Evolutionary conservation across 805 yeast genomes (phyloP).

Genomic region (Geotrichum ghanense): DNA sequence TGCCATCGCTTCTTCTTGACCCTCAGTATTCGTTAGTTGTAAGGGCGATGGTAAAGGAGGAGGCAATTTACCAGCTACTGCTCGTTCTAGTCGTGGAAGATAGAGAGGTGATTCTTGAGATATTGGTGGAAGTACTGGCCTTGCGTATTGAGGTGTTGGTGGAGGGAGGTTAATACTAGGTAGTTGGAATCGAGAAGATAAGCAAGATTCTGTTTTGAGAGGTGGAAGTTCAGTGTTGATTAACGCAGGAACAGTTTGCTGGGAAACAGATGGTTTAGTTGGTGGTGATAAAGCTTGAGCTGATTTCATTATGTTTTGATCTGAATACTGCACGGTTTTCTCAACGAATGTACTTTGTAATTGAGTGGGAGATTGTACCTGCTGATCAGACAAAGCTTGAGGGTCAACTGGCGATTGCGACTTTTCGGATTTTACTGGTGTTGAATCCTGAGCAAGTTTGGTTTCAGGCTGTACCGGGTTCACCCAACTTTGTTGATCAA

Average conservation of each 20-base stretch:
- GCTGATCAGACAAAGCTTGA: no score
- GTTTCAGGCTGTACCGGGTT: not conserved
- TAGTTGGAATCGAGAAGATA: not conserved
- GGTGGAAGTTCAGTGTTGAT: not conserved
- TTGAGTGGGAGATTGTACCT: no score
- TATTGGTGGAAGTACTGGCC: not conserved
- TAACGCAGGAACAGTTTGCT: not conserved
- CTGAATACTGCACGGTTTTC: no score
- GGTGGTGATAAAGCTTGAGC: not conserved
- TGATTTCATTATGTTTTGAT: no score
- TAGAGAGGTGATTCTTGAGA: not conserved
- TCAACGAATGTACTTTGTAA: no score
- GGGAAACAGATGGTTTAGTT: not conserved
- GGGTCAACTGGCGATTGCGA: no score
- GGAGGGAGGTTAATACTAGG: not conserved
- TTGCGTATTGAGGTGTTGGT: not conserved
- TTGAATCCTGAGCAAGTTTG: no score
- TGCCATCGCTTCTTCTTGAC: not conserved
- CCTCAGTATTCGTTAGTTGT: not conserved
- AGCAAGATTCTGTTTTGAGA: not conserved
- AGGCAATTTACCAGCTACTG: not conserved
- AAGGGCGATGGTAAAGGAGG: not conserved
- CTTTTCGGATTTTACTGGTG: no score
- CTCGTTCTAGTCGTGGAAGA: not conserved
- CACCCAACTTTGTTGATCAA: not conserved